A percentile compares a stretch with the other conserved stretches of the same genome.
These are phyloP conservation scores for Sporothrix sp. DNA, from an alignment of 2,329 filamentous ascomycete genomes.

Conservation along the genomic window DNA sequence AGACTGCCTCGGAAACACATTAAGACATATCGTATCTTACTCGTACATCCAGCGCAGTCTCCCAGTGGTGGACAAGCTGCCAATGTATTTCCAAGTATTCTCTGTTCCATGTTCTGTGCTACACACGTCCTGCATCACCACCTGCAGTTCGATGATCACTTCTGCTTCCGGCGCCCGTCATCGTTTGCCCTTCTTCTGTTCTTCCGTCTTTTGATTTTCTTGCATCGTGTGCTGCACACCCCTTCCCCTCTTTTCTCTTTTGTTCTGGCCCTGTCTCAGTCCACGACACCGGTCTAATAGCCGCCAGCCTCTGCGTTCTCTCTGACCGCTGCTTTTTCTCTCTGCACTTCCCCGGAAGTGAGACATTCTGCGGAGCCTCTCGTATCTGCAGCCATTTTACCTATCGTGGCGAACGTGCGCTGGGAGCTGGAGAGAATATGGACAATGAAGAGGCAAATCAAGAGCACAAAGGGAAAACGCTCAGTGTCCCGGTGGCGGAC, in stretches of 20 bases:
- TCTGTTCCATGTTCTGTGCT: no score
- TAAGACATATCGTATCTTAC: no score
- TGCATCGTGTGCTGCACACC: no score
- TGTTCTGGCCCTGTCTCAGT: slow-evolving; percentile 6
- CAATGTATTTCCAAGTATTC: no score
- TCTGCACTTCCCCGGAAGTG: background rate
- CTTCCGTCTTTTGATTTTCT: background rate
- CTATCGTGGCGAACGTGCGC: background rate
- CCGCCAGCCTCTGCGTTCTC: background rate
- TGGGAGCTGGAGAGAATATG: no score
- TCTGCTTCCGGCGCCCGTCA: background rate
- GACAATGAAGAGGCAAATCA: no score
- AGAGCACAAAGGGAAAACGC: no score
- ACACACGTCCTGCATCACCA: background rate
- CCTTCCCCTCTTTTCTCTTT: background rate
- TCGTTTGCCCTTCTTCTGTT: background rate
- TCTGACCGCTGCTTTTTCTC: slow-evolving; percentile 4
- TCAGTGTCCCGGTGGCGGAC: no score
- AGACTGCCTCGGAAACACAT: background rate
- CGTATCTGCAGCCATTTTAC: background rate
- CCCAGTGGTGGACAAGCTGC: no score
- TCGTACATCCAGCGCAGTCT: no score
- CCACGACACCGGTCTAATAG: background rate
- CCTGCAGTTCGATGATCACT: background rate
- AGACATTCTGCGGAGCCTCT: background rate